Percentiles rank a stretch among this genome's conserved stretches.
Conservation (phyloP, 805 yeast genomes). For the Zygotorulaspora florentina region DNA sequence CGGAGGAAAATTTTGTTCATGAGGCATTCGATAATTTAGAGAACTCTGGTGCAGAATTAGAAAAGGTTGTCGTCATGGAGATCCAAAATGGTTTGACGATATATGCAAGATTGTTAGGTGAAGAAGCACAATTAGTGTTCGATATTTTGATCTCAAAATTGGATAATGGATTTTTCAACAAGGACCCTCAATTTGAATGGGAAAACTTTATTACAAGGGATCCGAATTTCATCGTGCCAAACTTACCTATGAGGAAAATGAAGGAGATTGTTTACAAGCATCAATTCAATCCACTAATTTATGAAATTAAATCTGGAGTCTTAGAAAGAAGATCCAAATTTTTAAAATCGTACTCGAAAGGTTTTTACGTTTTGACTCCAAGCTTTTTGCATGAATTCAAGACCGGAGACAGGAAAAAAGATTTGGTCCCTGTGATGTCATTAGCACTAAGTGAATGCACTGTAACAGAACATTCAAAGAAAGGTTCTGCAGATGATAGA, state of each 20-base stretch:
- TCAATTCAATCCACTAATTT: constrained; percentile 64
- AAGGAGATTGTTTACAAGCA: constrained; percentile 62
- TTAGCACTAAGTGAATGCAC: constrained; percentile 73
- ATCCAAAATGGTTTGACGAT: constrained; percentile 75
- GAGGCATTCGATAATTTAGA: constrained; percentile 87
- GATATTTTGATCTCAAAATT: constrained; percentile 62
- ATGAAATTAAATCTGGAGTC: constrained; percentile 67
- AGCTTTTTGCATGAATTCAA: constrained; percentile 88
- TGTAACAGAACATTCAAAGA: constrained; percentile 76
- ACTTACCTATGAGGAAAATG: constrained; percentile 55
- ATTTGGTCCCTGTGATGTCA: constrained; percentile 79
- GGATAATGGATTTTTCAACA: constrained; percentile 64
- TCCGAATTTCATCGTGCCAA: constrained; percentile 61
- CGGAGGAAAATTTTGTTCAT: constrained; percentile 80
- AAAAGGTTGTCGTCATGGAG: constrained; percentile 80
- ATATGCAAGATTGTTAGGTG: constrained; percentile 66
- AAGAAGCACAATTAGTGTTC: constrained; percentile 68
- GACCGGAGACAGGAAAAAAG: constrained; percentile 73
- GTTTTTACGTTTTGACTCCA: constrained; percentile 89
- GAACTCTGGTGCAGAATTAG: constrained; percentile 82
- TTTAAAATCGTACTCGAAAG: constrained; percentile 83
- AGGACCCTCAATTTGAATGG: constrained; percentile 85
- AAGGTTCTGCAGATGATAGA: constrained; percentile 64
- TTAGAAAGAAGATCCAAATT: constrained; percentile 89
- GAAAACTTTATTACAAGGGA: constrained; percentile 73